Evolutionary conservation across 108 stramenopile species (phyloP).

Genomic region (Cyclotella sp.): DNA sequence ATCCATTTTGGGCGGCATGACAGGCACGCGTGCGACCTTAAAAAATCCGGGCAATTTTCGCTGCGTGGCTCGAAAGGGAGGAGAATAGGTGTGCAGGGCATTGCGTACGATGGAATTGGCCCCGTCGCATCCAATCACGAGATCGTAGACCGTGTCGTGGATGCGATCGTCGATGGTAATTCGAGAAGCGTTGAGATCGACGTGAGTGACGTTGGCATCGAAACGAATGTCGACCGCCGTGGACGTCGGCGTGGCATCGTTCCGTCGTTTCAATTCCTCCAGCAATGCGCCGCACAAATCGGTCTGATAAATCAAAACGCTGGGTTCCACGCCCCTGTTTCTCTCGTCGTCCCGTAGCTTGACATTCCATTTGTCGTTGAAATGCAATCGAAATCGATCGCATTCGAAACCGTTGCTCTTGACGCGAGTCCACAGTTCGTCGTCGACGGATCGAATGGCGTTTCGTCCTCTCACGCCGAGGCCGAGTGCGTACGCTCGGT

Average conservation of each 20-base stretch:
- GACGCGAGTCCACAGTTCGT: slow-evolving; percentile 63
- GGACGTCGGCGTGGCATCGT: neutral
- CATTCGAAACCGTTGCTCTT: slow-evolving; percentile 61
- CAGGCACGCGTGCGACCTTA: slow-evolving; percentile 62
- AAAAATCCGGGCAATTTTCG: slow-evolving; percentile 59
- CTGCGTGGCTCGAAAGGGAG: slow-evolving; percentile 41
- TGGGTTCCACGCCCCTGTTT: slow-evolving; percentile 54
- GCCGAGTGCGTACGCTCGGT: slow-evolving; percentile 78
- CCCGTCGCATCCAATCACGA: slow-evolving; percentile 79
- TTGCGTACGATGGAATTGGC: slow-evolving; percentile 71
- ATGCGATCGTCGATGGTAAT: slow-evolving; percentile 16
- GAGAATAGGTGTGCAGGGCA: slow-evolving; percentile 38
- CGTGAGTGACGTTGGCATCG: slow-evolving; percentile 33
- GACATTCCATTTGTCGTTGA: slow-evolving; percentile 39
- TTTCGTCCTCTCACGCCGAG: slow-evolving; percentile 69
- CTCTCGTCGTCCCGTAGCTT: slow-evolving; percentile 52
- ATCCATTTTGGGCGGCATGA: slow-evolving; percentile 62
- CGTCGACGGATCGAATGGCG: slow-evolving; percentile 66
- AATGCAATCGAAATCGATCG: slow-evolving; percentile 72
- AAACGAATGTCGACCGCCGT: slow-evolving; percentile 35
- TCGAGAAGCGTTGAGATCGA: slow-evolving; percentile 23
- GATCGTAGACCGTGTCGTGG: slow-evolving; percentile 49
- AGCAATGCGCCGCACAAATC: slow-evolving; percentile 71
- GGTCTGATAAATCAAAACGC: slow-evolving; percentile 76
- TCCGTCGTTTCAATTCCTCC: slow-evolving; percentile 64